Conservation (phyloP, 139 green algal genomes). For the Raphidocelis subcapitata region DNA sequence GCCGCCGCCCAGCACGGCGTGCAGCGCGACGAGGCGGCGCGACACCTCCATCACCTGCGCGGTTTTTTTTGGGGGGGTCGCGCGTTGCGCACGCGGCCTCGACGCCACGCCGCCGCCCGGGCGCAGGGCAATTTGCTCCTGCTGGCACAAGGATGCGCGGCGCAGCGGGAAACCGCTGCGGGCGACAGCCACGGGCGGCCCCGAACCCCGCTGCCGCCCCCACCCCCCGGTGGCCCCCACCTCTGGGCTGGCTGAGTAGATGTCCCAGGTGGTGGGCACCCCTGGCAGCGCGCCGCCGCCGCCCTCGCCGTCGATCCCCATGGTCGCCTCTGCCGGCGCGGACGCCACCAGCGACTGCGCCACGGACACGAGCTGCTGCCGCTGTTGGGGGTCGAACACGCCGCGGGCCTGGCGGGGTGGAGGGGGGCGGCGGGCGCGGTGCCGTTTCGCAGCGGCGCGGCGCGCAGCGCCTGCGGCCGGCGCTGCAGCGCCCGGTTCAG, state of each 20-base stretch:
- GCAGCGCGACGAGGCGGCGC: conserved; percentile 52
- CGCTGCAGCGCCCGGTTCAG: too few relatives aligned
- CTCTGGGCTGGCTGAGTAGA: conserved; percentile 8
- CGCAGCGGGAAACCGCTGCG: too few relatives aligned
- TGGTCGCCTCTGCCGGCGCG: conserved; percentile 4
- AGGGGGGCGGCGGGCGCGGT: not conserved
- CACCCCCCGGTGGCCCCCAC: not conserved
- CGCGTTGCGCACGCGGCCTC: not conserved
- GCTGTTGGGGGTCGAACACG: conserved; percentile 27
- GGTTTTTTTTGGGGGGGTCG: not conserved
- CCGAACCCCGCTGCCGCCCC: not conserved
- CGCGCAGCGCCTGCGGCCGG: too few relatives aligned
- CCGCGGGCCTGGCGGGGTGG: conserved; percentile 3
- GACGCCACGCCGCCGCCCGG: not conserved
- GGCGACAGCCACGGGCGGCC: too few relatives aligned
- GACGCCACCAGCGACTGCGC: conserved; percentile 2
- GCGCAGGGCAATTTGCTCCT: not conserved
- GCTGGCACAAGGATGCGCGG: not conserved
- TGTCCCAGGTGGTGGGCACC: conserved; percentile 32
- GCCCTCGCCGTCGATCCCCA: conserved; percentile 12
- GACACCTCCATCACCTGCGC: conserved; percentile 44
- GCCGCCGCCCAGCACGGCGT: conserved; percentile 54
- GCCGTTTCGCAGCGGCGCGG: too few relatives aligned
- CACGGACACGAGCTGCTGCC: conserved; percentile 25
- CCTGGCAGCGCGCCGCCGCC: conserved; percentile 19